Evolutionary conservation across 1,284 basidiomycete genomes (phyloP), one percentile per base, ranked within the genome.

Genomic region (Porodaedalea pini): DNA sequence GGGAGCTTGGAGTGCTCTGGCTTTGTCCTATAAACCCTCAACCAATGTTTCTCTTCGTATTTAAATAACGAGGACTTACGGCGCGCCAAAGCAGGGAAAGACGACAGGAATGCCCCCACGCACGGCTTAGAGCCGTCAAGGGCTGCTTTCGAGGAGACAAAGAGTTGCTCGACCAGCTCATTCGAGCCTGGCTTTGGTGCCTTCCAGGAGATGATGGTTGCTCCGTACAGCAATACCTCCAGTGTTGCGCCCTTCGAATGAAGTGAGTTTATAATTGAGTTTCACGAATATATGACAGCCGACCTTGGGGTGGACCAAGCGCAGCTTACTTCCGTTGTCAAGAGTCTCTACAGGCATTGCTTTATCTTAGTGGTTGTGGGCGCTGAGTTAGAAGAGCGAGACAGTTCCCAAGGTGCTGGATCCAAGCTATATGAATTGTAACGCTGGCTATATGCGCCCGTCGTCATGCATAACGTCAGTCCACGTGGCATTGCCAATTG

Each of bases 101-200:
- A 90, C 86, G 44, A 92, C 73, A 3, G 90, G 91, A 23, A 93
- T 91, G 1, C 91, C 91, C n/a, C 91, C 91, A 55, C 91, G 80
- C 21, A 93, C 79, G 85, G 75, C 67, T 85, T 84, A 54, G 82
- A 80, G 1, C 88, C 89, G 66, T 94, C 90, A 2, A 92, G 72
- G 13, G 75, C 72, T 1, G 91, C 86, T 69, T 88, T 91, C 25
- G 80, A 79, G 17, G 88, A 90, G 7, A 92, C 76, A 64, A 92
- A 95, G 40, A 93, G 75, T 25, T 86, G 78, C 68, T 94, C 92
- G 51, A 73, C 66, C 0, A 78, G 76, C 7, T 71, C 69, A 4
- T 70, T 62, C 54, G 70, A 65, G n/a, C 65, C 61, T 19, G 61
- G 64, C 39, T 74, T 75, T 19, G 75, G 71, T 1, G 80, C 72